Conservation (phyloP, 371 early-diverging fungal genomes). For the Entomophthora muscae region DNA sequence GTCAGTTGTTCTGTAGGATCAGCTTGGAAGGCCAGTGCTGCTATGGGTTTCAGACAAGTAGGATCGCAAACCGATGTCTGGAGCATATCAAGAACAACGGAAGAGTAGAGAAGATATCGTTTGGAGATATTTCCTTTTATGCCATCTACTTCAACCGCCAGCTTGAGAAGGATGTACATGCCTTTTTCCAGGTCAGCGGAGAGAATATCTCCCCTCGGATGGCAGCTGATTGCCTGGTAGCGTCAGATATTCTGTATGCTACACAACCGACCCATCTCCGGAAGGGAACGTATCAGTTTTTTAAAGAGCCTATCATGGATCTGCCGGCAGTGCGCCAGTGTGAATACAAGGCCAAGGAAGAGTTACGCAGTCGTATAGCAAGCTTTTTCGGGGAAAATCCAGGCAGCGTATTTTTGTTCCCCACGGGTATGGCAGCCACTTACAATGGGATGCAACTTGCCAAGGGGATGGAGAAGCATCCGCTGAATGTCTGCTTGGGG, state of each 20-base stretch:
- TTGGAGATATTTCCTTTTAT: no score
- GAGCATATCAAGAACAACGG: no score
- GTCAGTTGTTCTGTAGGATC: background rate
- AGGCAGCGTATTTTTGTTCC: constrained; percentile 71
- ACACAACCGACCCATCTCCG: no score
- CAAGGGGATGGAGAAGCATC: constrained; percentile 20
- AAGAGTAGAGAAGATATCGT: no score
- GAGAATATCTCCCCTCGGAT: constrained; percentile 71
- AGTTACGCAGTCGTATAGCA: constrained; percentile 66
- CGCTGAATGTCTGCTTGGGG: constrained; percentile 81
- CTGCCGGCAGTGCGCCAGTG: constrained; percentile 19
- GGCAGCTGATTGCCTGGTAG: constrained; percentile 36
- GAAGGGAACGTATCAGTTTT: constrained; percentile 4
- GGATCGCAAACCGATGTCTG: no score
- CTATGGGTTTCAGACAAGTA: background rate
- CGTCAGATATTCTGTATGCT: background rate
- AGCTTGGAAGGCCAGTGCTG: background rate
- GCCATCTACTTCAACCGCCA: no score
- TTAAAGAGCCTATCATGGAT: constrained; percentile 19
- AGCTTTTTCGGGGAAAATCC: constrained; percentile 15
- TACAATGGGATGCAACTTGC: constrained; percentile 60
- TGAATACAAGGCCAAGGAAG: constrained; percentile 42
- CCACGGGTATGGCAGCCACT: constrained; percentile 87
- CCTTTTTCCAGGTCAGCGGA: constrained; percentile 87
- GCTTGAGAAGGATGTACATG: background rate